Base-by-base conservation (phyloP, 768 basidiomycete species). In the Russula sp. region DNA sequence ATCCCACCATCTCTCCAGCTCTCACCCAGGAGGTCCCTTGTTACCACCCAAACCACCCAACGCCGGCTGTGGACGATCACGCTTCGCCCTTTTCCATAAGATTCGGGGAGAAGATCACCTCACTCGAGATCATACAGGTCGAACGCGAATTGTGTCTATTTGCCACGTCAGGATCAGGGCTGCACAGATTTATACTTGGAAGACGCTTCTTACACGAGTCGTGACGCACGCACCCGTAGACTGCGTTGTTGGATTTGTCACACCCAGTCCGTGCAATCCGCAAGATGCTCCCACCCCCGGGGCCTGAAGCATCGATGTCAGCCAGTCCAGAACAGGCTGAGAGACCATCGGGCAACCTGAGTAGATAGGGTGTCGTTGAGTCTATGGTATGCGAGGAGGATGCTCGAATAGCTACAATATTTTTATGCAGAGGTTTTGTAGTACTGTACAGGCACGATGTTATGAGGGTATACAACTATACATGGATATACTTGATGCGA, bases 1-100 rank as follows among this genome's bases (percentile, higher is more conserved):
- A 65, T 13, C 51, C 60, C 11, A 18, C 50, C 1, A 5, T 50
- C 3, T 52, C 70, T 22, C 68, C 75, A 44, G 40, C 71, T 61
- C 51, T 70, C 22, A 47, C 45, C 54, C 20, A 62, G 7, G 55
- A 59, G 11, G 8, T 63, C n/a, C 35, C 57, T 7, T 35, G 37
- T 45, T 48, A 22, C 20, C 20, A 55, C 31, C 44, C 31, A 2
- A 5, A 22, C 20, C 20, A 55, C 31, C 44, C 31, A 2, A 8
- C 2, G 8, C 22, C 31, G 3, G 45, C 52, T 11, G 39, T 27
- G 10, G 54, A 55, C 27, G 8, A 32, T 13, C 22, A 37, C 2
- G 40, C 50, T 3, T 63, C 66, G 20, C 62, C 62, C 1, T 59
- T 68, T 54, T 40, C 37, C 8, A 35, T 51, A 13, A 35, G 11